Conservation (phyloP, 768 basidiomycete genomes). For the Naganishia vaughanmartiniae region DNA sequence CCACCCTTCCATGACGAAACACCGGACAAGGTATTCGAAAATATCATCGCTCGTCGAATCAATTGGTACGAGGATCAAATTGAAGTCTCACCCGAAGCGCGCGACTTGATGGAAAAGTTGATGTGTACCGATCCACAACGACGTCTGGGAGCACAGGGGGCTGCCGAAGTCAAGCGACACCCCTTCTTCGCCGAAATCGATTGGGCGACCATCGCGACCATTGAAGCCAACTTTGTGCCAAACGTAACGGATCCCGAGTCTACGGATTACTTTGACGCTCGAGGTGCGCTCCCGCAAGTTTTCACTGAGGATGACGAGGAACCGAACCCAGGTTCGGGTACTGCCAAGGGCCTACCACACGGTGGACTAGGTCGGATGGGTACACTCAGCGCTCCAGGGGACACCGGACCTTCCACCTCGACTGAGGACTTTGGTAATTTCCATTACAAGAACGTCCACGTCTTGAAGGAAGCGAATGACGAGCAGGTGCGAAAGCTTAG, state of each 20-base stretch:
- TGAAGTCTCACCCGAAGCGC: constrained; percentile 68
- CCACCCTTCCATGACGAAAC: constrained; percentile 98
- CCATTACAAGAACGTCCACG: constrained; percentile 93
- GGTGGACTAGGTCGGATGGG: not conserved
- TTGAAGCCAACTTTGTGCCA: constrained; percentile 91
- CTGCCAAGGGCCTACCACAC: constrained; percentile 2
- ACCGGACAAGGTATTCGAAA: constrained; percentile 96
- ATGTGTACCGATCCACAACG: constrained; percentile 74
- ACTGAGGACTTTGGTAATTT: constrained; percentile 94
- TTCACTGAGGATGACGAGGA: constrained; percentile 82
- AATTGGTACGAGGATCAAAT: constrained; percentile 96
- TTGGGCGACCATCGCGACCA: constrained; percentile 84
- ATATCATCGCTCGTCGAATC: constrained; percentile 88
- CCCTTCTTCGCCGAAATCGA: constrained; percentile 86
- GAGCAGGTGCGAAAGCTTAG: constrained; percentile 94
- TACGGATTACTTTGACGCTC: constrained; percentile 98
- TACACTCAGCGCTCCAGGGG: constrained; percentile 36
- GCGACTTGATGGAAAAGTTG: constrained; percentile 83
- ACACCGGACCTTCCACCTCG: constrained; percentile 36
- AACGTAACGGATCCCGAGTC: constrained; percentile 93
- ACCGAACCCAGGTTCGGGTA: constrained; percentile 37
- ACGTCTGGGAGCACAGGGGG: constrained; percentile 80
- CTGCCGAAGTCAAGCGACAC: constrained; percentile 88
- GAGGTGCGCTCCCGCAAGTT: constrained; percentile 82
- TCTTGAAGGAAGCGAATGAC: constrained; percentile 96